Evolutionary conservation across 768 basidiomycete genomes (phyloP).

Genomic region (Strobilomyces dryophilus): DNA sequence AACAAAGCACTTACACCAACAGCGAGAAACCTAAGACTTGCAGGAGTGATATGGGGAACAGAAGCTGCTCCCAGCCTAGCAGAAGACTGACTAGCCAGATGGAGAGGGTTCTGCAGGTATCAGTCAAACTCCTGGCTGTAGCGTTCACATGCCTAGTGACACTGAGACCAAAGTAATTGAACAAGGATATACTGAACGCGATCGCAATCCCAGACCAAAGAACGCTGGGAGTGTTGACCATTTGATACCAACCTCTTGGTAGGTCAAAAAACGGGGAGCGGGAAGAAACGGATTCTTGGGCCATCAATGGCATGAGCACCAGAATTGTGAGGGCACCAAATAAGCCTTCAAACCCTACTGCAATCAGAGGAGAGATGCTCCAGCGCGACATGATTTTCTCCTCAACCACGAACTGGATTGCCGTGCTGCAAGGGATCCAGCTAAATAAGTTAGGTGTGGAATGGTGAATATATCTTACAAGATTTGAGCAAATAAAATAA

Average conservation of each 20-base stretch:
- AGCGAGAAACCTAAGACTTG: conserved; percentile 84
- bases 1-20: conserved; percentile 67
- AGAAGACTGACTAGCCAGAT: conserved; percentile 93
- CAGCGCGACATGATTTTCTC: conserved; percentile 93
- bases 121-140: conserved; percentile 86
- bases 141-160: conserved; percentile 93
- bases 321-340: conserved; percentile 84
- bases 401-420: conserved; percentile 91
- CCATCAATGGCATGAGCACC: conserved; percentile 74
- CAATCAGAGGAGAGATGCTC: conserved; percentile 81
- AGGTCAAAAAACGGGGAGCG: conserved; percentile 81
- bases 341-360: conserved; percentile 92
- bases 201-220: conserved; percentile 66
- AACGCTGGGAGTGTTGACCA: conserved; percentile 72
- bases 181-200: conserved; percentile 70
- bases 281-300: conserved; percentile 61
- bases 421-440: conserved; percentile 53
- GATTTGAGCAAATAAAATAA: conserved; percentile 90
- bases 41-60: conserved; percentile 77
- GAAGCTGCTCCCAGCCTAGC: conserved; percentile 85
- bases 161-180: conserved; percentile 89
- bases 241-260: conserved; percentile 84
- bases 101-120: conserved; percentile 92
- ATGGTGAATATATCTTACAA: conserved; percentile 55
- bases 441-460: not conserved